phyloP scores from a whole-genome alignment of 176 grass and related monocot species.

The Musa schizocarpa region DNA sequence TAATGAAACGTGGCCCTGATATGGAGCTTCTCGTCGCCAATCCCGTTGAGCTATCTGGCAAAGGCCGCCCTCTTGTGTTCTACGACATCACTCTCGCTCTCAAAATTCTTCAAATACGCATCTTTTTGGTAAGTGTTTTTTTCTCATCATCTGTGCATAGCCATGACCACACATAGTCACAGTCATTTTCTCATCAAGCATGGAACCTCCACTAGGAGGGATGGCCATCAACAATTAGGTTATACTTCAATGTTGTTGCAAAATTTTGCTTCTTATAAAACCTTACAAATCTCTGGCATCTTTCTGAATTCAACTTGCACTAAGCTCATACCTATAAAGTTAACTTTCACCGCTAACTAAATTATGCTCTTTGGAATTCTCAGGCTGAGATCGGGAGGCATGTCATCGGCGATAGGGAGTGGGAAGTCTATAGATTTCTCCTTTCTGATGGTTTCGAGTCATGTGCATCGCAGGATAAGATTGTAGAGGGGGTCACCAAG shows the following conservation, averaged over 20 bases:
- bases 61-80: constrained; percentile 67
- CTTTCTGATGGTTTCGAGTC: constrained; percentile 51
- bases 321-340: too few species aligned
- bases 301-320: too few species aligned
- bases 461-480: constrained; percentile 25
- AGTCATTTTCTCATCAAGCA: too few species aligned
- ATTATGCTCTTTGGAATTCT: constrained; percentile 1
- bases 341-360: neutral
- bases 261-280: neutral
- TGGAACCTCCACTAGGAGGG: neutral
- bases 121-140: constrained; percentile 55
- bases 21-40: constrained; percentile 68
- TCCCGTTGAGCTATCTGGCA: constrained; percentile 62
- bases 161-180: too few species aligned
- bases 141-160: too few species aligned
- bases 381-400: constrained; percentile 81
- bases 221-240: neutral
- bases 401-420: constrained; percentile 46
- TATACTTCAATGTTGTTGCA: neutral
- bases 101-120: constrained; percentile 50
- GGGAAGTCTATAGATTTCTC: constrained; percentile 70
- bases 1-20: constrained; percentile 62
- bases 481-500: constrained; percentile 50
- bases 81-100: constrained; percentile 77
- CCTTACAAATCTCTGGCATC: neutral